Conservation (phyloP, 345 rosid species). For the Dipteronia sinensis region DNA sequence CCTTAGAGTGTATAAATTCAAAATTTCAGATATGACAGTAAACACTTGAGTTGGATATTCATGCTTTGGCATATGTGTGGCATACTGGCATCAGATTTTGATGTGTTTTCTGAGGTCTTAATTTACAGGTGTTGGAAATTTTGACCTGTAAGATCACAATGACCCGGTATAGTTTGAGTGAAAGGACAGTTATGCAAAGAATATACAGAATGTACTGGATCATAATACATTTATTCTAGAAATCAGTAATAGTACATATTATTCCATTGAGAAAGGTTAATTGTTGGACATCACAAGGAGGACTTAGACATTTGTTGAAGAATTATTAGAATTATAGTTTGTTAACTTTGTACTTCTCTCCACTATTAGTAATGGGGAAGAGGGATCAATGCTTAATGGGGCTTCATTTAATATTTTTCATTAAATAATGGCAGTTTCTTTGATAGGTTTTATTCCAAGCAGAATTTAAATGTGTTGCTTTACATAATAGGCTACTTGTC, state of each 20-base stretch:
- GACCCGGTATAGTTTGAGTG: background rate
- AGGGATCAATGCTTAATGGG: background rate
- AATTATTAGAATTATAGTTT: background rate
- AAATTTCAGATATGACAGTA: background rate
- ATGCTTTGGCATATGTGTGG: background rate
- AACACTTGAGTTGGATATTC: background rate
- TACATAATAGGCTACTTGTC: background rate
- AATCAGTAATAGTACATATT: background rate
- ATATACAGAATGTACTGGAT: too few species aligned
- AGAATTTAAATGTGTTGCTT: background rate
- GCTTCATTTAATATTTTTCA: background rate
- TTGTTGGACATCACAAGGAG: background rate
- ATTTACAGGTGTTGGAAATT: background rate
- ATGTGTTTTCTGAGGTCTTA: background rate
- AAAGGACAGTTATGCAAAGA: background rate
- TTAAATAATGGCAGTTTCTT: background rate
- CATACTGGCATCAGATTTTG: background rate
- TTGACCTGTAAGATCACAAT: background rate
- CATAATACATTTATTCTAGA: too few species aligned
- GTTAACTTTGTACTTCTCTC: background rate
- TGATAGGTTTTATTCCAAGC: too few species aligned
- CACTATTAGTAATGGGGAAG: background rate
- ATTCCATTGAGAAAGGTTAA: background rate
- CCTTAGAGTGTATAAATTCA: background rate
- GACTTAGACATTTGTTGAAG: background rate